Evolutionary conservation across 2,329 filamentous ascomycete genomes (phyloP).

Genomic region (Penicillium sp.): DNA sequence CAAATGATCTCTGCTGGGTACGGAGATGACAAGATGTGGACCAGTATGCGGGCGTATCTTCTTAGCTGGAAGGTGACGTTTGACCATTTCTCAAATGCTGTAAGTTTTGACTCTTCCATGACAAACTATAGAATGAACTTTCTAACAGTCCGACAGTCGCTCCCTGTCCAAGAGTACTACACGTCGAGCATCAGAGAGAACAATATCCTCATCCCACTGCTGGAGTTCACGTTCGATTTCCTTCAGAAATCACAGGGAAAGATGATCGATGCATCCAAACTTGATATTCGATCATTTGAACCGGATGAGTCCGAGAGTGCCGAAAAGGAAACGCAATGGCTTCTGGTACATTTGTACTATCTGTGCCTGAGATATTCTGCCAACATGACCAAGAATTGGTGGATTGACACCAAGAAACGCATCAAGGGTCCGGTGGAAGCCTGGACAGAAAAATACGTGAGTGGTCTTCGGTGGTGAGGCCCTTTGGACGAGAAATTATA

Average conservation of each 20-base stretch:
- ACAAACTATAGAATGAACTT: background rate
- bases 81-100: slow-evolving; percentile 72
- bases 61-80: slow-evolving; percentile 88
- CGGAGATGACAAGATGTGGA: slow-evolving; percentile 64
- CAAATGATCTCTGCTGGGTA: slow-evolving; percentile 64
- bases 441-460: slow-evolving; percentile 85
- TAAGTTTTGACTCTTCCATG: slow-evolving; percentile 26
- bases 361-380: slow-evolving; percentile 73
- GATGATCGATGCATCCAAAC: slow-evolving; percentile 66
- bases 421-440: slow-evolving; percentile 76
- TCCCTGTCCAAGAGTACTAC: slow-evolving; percentile 80
- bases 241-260: slow-evolving; percentile 74
- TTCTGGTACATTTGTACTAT: slow-evolving; percentile 84
- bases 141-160: slow-evolving; percentile 52
- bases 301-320: slow-evolving; percentile 60
- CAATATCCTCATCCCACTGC: slow-evolving; percentile 63
- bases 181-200: slow-evolving; percentile 73
- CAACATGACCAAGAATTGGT: slow-evolving; percentile 79
- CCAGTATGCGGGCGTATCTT: slow-evolving; percentile 72
- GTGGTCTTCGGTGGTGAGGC: slow-evolving; percentile 48
- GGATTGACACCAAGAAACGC: slow-evolving; percentile 71
- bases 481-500: background rate
- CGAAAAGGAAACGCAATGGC: slow-evolving; percentile 75
- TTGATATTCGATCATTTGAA: slow-evolving; percentile 65
- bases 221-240: slow-evolving; percentile 80